Evolutionary conservation across 306 rosid genomes (phyloP).

Genomic region (Ormosia semicastrata): DNA sequence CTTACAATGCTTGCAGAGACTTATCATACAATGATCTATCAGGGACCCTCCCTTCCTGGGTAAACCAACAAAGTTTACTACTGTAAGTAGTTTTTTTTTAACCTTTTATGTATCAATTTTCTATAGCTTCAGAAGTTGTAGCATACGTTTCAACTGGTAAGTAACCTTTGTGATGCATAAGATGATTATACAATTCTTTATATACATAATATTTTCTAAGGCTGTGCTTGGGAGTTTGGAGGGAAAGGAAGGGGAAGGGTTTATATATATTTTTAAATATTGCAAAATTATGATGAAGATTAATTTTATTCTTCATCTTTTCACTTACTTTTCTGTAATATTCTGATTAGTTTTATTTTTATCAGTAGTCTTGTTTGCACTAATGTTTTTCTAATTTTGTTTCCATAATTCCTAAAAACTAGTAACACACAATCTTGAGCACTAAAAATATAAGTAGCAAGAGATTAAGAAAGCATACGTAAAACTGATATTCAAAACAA

Average conservation of each 20-base stretch:
- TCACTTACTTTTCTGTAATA: background rate
- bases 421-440: background rate
- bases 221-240: too few relatives aligned
- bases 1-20: conserved; percentile 58
- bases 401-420: background rate
- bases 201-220: background rate
- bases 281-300: background rate
- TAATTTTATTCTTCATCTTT: background rate
- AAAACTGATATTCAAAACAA: background rate
- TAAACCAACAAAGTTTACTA: conserved; percentile 40
- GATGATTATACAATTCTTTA: background rate
- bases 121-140: background rate
- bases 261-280: background rate
- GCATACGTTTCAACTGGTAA: background rate
- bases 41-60: conserved; percentile 86
- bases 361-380: background rate
- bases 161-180: background rate
- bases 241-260: too few relatives aligned
- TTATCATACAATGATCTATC: conserved; percentile 71
- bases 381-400: background rate
- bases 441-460: background rate
- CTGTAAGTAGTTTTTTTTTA: conserved; percentile 43
- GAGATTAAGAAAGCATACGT: background rate
- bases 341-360: background rate
- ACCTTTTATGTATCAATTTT: background rate